Base-by-base conservation (phyloP, 352 stramenopile genomes). In the Phytophthora vignae region DNA sequence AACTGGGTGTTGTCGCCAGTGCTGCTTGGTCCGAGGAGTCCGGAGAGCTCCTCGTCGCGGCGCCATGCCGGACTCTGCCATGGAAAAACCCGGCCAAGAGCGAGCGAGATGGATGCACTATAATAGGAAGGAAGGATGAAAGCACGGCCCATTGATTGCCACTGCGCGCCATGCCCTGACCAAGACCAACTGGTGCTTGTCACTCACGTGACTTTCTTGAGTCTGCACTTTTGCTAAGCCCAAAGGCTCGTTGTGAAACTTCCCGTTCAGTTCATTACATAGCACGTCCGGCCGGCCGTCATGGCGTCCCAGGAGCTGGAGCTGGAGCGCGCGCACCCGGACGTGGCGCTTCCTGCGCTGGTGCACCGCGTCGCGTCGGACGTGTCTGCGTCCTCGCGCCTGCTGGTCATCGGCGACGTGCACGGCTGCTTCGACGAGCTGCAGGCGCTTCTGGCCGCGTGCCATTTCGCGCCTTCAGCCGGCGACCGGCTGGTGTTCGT, bases 361-460 rank as follows among this genome's bases (percentile, higher is more conserved):
- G 61, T 90, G 33, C 85, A 93, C 60, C 75, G 73, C 27, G 71
- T 86, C 14, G 69, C 67, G 12, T 55, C 63, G n/a, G 67, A 83
- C n/a, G 63, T 90, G 10, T 27, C 64, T 29, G 29, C 64, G 9
- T 68, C 58, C 44, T 74, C 68, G 42, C 78, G 88, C 38, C 75
- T 98, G 50, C 67, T 98, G 29, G 58, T 98, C 33, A 83, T 98
- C 53, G 93, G 95, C 15, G 95, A 98, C 71, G 90, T 98, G 19
- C 95, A 98, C 71, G 95, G 91, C 31, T 98, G 95, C 73, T 88
- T 91, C 25, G 81, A 93, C 33, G 95, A 98, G 77, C 79, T 98
- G 9, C 75, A 83, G 19, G 53, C 79, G 60, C 78, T 96, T 12
- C 72, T 96, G n/a, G 17, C 27, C 5, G 73, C 67, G 27, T 86